Evolutionary conservation across 192 early-diverging fungal genomes (phyloP), one percentile per base, ranked within the genome.

Genomic region (Coemansia sp.): DNA sequence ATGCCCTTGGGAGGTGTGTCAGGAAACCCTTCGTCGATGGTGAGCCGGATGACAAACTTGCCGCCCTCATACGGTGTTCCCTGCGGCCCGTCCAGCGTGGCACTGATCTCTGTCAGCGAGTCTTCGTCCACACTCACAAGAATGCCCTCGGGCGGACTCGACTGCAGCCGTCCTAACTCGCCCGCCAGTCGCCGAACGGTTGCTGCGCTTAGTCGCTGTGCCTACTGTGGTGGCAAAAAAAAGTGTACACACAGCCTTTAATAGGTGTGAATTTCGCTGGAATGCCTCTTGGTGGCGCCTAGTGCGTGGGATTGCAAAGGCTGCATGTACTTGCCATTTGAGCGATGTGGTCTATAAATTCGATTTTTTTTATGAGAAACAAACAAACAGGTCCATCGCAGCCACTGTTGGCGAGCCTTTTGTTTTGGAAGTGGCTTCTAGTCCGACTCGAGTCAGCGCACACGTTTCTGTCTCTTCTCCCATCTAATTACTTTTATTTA

Each of bases 21-120:
- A 0, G 95, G 96, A 68, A 92, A 98, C 57, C 90, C 87, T 2
- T 84, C 62, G 31, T 88, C 87, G 7, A 97, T 86, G 15, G 83
- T 65, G 11, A 97, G 69, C 31, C 87, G 86, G 19, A 97, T 68
- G 32, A 86, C 79, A 67, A 98, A 97, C 38, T 66, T 79, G 29
- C 96, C 96, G 6, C 83, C 85, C 54, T 90, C 85, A 75, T 94
- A 98, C 6, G 96, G 96, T 14, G 95, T 97, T 7, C 89, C 90
- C 86, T 88, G 87, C 49, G 93, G 94, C 1, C 94, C 96, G 20
- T 85, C 78, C 25, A 98, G 89, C 84, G 89, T 90, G 4, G 94
- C 96, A 59, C 91, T 87, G 61, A 98, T 89, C 68, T 98, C 94
- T 8, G 87, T 80, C 12, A 98, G 36, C 40, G 88, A 67, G 31